A percentile compares a stretch with the other conserved stretches of the same genome.
Evolutionary conservation across 2,329 filamentous ascomycete genomes (phyloP).

Genomic region (Epichloe hybrida): DNA sequence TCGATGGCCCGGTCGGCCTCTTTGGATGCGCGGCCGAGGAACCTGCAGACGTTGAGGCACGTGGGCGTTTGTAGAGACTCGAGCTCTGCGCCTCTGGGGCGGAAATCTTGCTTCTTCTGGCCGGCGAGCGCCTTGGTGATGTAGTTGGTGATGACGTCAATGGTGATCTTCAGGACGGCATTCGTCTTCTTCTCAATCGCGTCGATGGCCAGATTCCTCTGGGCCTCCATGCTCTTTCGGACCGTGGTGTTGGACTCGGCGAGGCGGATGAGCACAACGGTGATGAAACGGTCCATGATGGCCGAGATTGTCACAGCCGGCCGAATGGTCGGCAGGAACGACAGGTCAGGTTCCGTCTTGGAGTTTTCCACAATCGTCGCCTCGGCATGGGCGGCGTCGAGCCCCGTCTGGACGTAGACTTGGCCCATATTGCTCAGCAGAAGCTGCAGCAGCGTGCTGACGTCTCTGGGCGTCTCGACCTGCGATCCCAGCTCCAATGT

Average conservation of each 20-base stretch:
- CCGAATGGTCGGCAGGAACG: conserved; percentile 66
- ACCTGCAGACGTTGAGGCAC: conserved; percentile 67
- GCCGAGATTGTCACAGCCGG: conserved; percentile 80
- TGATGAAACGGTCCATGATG: conserved; percentile 85
- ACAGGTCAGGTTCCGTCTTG: conserved; percentile 77
- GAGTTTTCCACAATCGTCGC: conserved; percentile 63
- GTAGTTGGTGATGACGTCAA: conserved; percentile 63
- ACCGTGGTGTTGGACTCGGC: conserved; percentile 84
- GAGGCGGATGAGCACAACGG: conserved; percentile 78
- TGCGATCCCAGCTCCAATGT: conserved; percentile 81
- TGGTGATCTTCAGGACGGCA: conserved; percentile 40
- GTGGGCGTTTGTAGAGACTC: conserved; percentile 78
- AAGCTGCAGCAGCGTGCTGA: conserved; percentile 70
- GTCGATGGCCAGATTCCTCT: conserved; percentile 57
- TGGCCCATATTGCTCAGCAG: conserved; percentile 80
- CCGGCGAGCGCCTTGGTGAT: conserved; percentile 55
- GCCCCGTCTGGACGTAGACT: conserved; percentile 55
- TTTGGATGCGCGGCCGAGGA: conserved; percentile 55
- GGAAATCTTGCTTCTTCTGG: conserved; percentile 83
- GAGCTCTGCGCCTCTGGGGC: conserved; percentile 68
- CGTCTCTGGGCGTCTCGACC: conserved; percentile 86
- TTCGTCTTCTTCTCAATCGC: conserved; percentile 76
- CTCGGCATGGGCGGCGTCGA: conserved; percentile 58
- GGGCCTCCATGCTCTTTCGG: conserved; percentile 76
- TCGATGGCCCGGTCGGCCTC: conserved; percentile 58